phyloP scores from a whole-genome alignment of 2,329 filamentous ascomycete species.

The Mollisia scopiformis region DNA sequence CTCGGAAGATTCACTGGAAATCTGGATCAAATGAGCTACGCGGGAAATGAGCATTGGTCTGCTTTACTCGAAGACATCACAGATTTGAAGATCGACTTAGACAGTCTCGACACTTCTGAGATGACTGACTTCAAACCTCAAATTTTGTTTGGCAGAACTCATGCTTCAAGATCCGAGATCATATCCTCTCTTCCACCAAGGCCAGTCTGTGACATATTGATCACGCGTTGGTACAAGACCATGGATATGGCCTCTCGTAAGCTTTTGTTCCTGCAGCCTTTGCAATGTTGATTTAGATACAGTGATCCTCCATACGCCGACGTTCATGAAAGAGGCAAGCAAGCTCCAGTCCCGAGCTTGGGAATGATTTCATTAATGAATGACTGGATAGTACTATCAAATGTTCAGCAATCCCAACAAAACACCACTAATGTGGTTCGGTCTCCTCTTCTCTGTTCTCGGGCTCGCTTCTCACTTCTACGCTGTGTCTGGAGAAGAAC shows the following conservation, averaged over 20 bases:
- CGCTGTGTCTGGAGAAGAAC: slow-evolving; percentile 37
- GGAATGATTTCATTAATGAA: background rate
- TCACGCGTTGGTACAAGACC: slow-evolving; percentile 55
- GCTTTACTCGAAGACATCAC: slow-evolving; percentile 47
- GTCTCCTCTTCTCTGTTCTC: slow-evolving; percentile 43
- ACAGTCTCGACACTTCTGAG: slow-evolving; percentile 6
- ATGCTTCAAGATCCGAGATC: slow-evolving; percentile 44
- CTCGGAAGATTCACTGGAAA: background rate
- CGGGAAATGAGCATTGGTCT: slow-evolving; percentile 60
- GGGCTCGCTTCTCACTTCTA: slow-evolving; percentile 3
- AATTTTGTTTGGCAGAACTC: slow-evolving; percentile 15
- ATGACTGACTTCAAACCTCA: slow-evolving; percentile 14
- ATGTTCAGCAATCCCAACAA: slow-evolving; percentile 24
- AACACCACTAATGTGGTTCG: slow-evolving; percentile 50
- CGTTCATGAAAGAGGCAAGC: slow-evolving; percentile 46
- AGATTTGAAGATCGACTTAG: slow-evolving; percentile 21
- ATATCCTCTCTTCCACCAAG: slow-evolving; percentile 50
- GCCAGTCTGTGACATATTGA: slow-evolving; percentile 49
- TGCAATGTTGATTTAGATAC: background rate
- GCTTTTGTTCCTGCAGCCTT: slow-evolving; percentile 16
- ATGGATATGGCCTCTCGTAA: slow-evolving; percentile 54
- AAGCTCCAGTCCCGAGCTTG: background rate
- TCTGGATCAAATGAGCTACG: slow-evolving; percentile 26
- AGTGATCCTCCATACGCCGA: slow-evolving; percentile 58
- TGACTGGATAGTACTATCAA: slow-evolving; percentile 22